These are phyloP conservation scores for Penicillium argentinense DNA, from an alignment of 495 filamentous ascomycete genomes.

Conservation along the genomic window DNA sequence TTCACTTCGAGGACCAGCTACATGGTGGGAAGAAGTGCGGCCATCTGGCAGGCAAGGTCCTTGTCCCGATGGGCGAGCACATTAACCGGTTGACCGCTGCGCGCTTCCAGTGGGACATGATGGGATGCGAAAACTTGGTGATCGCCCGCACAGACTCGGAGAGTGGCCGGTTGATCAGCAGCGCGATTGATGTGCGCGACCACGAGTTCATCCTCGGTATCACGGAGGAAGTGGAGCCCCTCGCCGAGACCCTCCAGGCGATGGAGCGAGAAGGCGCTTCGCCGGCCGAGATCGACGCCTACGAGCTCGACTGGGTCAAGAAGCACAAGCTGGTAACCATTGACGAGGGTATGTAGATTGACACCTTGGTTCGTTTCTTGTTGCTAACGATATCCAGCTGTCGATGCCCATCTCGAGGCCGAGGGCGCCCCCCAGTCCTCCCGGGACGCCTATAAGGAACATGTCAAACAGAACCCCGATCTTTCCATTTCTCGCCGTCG, in stretches of 20 bases:
- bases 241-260: slow-evolving; percentile 84
- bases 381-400: slow-evolving; percentile 49
- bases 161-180: slow-evolving; percentile 84
- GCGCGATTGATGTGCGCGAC: slow-evolving; percentile 87
- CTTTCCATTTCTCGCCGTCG: slow-evolving; percentile 76
- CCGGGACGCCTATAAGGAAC: slow-evolving; percentile 63
- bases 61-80: slow-evolving; percentile 92
- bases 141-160: slow-evolving; percentile 96
- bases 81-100: slow-evolving; percentile 91
- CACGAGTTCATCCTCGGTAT: slow-evolving; percentile 96
- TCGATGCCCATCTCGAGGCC: slow-evolving; percentile 66
- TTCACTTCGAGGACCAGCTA: slow-evolving; percentile 97
- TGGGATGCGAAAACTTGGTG: slow-evolving; percentile 91
- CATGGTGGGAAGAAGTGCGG: slow-evolving; percentile 99
- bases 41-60: slow-evolving; percentile 93
- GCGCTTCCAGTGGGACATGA: slow-evolving; percentile 96
- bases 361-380: neutral
- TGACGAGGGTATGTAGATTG: slow-evolving; percentile 64
- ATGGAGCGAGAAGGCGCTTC: slow-evolving; percentile 82
- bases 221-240: slow-evolving; percentile 65
- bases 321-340: slow-evolving; percentile 83
- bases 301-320: slow-evolving; percentile 88
- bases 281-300: slow-evolving; percentile 77
- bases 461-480: slow-evolving; percentile 61
- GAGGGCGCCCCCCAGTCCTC: slow-evolving; percentile 59